phyloP scores from a whole-genome alignment of 305 asterid species.

The Fraxinus paxiana region DNA sequence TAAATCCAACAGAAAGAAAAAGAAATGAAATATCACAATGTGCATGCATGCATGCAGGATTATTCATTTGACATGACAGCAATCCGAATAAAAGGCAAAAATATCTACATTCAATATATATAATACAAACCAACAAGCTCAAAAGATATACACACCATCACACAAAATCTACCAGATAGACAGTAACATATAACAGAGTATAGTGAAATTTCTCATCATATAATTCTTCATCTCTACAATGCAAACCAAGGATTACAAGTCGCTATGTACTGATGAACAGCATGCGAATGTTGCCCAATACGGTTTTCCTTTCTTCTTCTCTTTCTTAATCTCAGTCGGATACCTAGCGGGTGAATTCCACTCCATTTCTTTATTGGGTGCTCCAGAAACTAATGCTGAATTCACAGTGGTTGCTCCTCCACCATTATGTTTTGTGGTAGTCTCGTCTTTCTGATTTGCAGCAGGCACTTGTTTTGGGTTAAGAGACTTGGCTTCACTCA shows the following conservation, averaged over 20 bases:
- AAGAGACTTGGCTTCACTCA: constrained; percentile 59
- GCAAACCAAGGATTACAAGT: constrained; percentile 29
- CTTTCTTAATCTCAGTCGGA: constrained; percentile 71
- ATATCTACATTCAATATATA: background rate
- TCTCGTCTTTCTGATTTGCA: constrained; percentile 36
- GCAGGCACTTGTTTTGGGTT: constrained; percentile 38
- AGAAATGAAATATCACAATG: background rate
- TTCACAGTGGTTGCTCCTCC: constrained; percentile 34
- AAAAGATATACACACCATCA: background rate
- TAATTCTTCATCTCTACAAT: background rate
- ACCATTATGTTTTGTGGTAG: constrained; percentile 34
- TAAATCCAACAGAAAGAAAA: no score
- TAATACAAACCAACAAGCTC: background rate
- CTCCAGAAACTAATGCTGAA: constrained; percentile 32
- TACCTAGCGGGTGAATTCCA: constrained; percentile 90
- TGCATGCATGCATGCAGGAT: background rate
- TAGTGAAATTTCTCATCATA: background rate
- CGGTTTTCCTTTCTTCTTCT: constrained; percentile 66
- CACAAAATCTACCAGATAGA: background rate
- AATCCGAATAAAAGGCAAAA: background rate
- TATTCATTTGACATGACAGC: background rate
- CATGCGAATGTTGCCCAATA: constrained; percentile 86
- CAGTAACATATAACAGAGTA: background rate
- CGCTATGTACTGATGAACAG: constrained; percentile 72
- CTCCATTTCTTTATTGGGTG: constrained; percentile 47